Base-by-base conservation (phyloP, 2,329 filamentous ascomycete species). In the Byssothecium circinans region DNA sequence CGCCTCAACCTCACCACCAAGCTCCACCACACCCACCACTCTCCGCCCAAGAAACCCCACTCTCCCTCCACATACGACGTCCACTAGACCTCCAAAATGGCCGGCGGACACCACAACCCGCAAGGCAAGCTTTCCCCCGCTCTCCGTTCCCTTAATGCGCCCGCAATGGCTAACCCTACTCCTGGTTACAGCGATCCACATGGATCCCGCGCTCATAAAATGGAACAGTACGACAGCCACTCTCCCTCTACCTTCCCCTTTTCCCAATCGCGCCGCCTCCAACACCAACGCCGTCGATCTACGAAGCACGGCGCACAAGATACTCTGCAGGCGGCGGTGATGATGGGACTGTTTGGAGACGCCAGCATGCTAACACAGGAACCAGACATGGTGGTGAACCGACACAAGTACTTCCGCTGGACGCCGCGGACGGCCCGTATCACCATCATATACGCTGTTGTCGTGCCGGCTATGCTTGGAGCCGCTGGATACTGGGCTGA, bases 331-430 rank as follows among this genome's bases (percentile, higher is more conserved):
- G n/a, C n/a, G n/a, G n/a, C n/a, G n/a, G n/a, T n/a, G n/a, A n/a
- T n/a, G n/a, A n/a, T n/a, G n/a, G n/a, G n/a, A n/a, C n/a, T n/a
- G n/a, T n/a, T n/a, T 29, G 20, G 17, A 22, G 32, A 17, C 11
- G 8, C 10, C 39, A 30, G n/a, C n/a, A n/a, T n/a, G 50, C 55
- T 64, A 46, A 57, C 49, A 17, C 17, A 32, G 29, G 10, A 14
- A 11, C 19, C 65, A 96, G 91, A 87, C 71, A 88, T 96, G 84
- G 83, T 81, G 66, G 78, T 82, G 66, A 90, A 89, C 78, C 87
- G 94, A 58, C 87, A 91, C 82, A 90, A 90, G 76, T 96, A 89
- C 82, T 99, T 97, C 82, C 83, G 90, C 73, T 97, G 90, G 89
- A 97, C 88, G 29, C 82, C 84, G 43, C 81, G 88, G 65, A 95